Evolutionary conservation across 2,329 filamentous ascomycete genomes (phyloP).

Genomic region (Colletotrichum lini): DNA sequence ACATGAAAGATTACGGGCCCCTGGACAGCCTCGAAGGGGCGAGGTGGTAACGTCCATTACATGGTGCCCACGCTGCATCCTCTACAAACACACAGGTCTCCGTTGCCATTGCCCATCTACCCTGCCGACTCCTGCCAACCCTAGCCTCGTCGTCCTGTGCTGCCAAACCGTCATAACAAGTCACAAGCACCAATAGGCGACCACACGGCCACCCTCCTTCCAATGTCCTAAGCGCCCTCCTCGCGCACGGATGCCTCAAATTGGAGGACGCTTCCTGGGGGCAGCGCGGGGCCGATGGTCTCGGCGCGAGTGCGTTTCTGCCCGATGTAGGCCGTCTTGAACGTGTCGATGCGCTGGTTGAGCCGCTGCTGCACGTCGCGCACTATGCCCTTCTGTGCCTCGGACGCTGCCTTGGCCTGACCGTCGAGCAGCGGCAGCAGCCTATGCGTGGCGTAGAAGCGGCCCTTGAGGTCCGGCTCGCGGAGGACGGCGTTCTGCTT

Average conservation of each 20-base stretch:
- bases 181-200: not conserved
- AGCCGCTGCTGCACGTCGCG: slow-evolving; percentile 63
- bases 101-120: not conserved
- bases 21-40: not conserved
- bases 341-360: slow-evolving; percentile 64
- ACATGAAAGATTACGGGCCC: not conserved
- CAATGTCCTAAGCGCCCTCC: slow-evolving; percentile 41
- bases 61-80: too few relatives aligned
- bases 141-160: not conserved
- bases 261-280: slow-evolving; percentile 46
- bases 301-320: slow-evolving; percentile 57
- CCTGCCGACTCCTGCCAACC: not conserved
- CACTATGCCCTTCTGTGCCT: slow-evolving; percentile 57
- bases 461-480: slow-evolving; percentile 64
- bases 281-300: slow-evolving; percentile 60
- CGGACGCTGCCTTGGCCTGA: slow-evolving; percentile 50
- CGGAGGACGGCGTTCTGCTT: slow-evolving; percentile 63
- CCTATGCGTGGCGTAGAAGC: slow-evolving; percentile 71
- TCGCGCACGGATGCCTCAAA: slow-evolving; percentile 56
- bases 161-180: slow-evolving; percentile 3
- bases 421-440: slow-evolving; percentile 63
- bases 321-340: slow-evolving; percentile 60
- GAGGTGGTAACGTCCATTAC: not conserved
- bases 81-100: not conserved
- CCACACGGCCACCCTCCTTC: not conserved